Evolutionary conservation across 2,329 filamentous ascomycete species (phyloP), one percentile per base, ranked within the genome.

Genomic region (Aureobasidium pullulans): DNA sequence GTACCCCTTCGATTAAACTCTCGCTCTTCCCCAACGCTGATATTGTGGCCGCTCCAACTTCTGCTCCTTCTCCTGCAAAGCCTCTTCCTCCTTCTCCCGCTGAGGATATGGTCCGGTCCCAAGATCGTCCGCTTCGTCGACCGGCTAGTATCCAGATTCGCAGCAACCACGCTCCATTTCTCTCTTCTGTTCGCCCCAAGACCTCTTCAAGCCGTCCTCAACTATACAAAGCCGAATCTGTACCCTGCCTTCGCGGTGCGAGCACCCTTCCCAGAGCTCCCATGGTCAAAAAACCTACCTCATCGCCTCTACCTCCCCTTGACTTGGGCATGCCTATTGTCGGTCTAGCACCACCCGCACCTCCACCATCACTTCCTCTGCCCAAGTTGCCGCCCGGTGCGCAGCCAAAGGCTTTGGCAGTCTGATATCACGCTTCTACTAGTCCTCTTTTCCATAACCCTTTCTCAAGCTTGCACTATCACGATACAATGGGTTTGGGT

Each of bases 61-160:
- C 62, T 13, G 28, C 43, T 31, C 43, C 61, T 48, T 23, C 49
- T 29, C 9, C 39, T 15, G 29, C 15, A 39, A 54, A 36, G 10
- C 1, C n/a, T 4, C 50, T 54, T 36, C 40, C 52, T 6, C 32
- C 52, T 13, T 46, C 52, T 23, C 40, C 52, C 34, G 40, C 13
- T 7, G 52, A 46, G 2, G 40, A 56, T 3, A 34, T 29, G 42
- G 29, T 19, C 6, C 47, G 16, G 62, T 58, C n/a, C 13, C 50
- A 54, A 43, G 50, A 37, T 49, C 16, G 50, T 50, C 19, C 57
- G 19, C 68, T 77, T 16, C 71, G 72, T 44, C 72, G 76, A 16
- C 76, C 76, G 11, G 69, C 69, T 15, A 77, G 74, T 32, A 70
- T 79, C 36, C 76, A 78, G 62, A 71, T 78, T 44, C 71, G 74